Evolutionary conservation across 2,329 filamentous ascomycete species (phyloP).

Genomic region (Tolypocladium tundrense): DNA sequence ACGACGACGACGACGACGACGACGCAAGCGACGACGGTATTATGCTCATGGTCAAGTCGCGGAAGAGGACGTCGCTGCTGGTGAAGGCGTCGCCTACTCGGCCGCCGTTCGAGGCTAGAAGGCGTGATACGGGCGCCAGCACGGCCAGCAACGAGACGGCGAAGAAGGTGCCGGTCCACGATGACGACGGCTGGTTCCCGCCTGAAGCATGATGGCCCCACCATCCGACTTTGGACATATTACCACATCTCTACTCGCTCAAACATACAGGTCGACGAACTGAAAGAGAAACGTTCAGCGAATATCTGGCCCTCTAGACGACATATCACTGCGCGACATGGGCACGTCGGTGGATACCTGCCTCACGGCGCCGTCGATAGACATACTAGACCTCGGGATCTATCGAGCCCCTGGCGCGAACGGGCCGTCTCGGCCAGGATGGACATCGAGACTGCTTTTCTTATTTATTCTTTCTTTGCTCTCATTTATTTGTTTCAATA

Average conservation of each 20-base stretch:
- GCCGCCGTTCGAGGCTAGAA: conserved; percentile 26
- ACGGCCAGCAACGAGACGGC: conserved; percentile 54
- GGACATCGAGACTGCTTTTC: not conserved
- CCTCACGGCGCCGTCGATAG: not conserved
- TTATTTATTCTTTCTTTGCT: not conserved
- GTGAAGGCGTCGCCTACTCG: conserved; percentile 9
- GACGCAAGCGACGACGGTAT: conserved; percentile 46
- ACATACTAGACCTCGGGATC: not conserved
- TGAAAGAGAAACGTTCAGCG: not conserved
- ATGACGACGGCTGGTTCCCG: conserved; percentile 13
- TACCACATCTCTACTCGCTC: not conserved
- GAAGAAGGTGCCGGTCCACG: conserved; percentile 40
- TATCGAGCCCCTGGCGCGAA: not conserved
- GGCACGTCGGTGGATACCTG: not conserved
- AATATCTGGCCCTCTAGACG: not conserved
- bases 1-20: conserved; percentile 24
- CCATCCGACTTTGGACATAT: not conserved
- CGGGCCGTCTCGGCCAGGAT: not conserved
- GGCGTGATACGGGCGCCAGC: conserved; percentile 51
- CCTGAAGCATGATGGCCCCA: not conserved
- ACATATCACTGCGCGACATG: not conserved
- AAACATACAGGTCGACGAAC: not conserved
- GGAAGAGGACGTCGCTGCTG: conserved; percentile 27
- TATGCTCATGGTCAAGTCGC: conserved; percentile 41
- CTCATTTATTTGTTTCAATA: not conserved